A percentile compares a stretch with the other conserved stretches of the same genome.
Conservation (phyloP, 371 early-diverging fungal genomes). For the Blastocladiella emersonii region DNA sequence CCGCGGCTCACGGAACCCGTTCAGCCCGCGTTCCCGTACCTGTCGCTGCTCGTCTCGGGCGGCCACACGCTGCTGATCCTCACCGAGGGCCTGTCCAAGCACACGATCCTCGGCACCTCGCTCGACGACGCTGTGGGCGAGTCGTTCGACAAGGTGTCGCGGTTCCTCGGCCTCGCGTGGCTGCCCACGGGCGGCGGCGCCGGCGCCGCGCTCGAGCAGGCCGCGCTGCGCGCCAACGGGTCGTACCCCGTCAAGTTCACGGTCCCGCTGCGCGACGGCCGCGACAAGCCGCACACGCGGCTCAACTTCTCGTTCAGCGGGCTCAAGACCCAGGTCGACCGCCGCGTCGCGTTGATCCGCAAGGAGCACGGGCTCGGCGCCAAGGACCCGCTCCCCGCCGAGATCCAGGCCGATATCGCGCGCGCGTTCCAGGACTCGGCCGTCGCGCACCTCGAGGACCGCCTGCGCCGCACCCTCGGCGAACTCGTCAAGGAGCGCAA, state of each 20-base stretch:
- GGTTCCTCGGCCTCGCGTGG: slow-evolving; percentile 52
- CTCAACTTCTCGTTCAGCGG: slow-evolving; percentile 67
- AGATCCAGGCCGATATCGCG: slow-evolving; percentile 27
- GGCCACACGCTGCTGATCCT: slow-evolving; percentile 63
- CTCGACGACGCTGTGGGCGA: slow-evolving; percentile 70
- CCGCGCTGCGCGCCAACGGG: slow-evolving; percentile 16
- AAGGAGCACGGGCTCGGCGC: background rate
- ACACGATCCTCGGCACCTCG: slow-evolving; percentile 50
- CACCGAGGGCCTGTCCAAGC: slow-evolving; percentile 45
- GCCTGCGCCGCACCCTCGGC: slow-evolving; percentile 19
- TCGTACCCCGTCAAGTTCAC: slow-evolving; percentile 37
- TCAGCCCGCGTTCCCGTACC: slow-evolving; percentile 42
- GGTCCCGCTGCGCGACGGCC: slow-evolving; percentile 46
- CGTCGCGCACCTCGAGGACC: slow-evolving; percentile 49
- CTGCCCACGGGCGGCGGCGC: slow-evolving; percentile 50
- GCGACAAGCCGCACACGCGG: slow-evolving; percentile 23
- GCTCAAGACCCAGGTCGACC: slow-evolving; percentile 52
- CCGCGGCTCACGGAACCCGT: slow-evolving; percentile 33
- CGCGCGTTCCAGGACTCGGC: slow-evolving; percentile 58
- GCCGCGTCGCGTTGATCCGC: background rate
- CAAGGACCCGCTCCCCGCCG: background rate
- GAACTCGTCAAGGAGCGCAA: slow-evolving; percentile 9
- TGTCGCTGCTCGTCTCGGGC: slow-evolving; percentile 62
- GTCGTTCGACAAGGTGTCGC: slow-evolving; percentile 65
- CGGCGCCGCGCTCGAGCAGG: slow-evolving; percentile 18